Conservation (phyloP, 1,284 basidiomycete species). For the Cutaneotrichosporon sp. region DNA sequence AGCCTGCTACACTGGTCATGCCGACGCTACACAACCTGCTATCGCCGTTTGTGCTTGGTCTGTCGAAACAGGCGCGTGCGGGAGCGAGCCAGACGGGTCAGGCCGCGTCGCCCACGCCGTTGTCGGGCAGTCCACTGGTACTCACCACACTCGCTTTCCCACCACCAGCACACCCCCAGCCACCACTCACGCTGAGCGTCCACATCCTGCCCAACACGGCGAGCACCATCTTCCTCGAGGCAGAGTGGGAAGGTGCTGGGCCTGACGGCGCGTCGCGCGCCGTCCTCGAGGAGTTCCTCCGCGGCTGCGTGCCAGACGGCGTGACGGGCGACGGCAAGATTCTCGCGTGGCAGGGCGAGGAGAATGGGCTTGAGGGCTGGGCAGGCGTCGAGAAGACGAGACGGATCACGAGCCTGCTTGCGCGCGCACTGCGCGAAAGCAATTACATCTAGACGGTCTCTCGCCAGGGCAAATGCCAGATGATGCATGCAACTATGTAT, state of each 20-base stretch:
- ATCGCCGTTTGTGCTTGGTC: conserved; percentile 39
- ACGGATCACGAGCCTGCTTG: conserved; percentile 11
- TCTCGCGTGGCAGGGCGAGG: conserved; percentile 13
- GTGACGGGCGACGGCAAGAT: conserved; percentile 21
- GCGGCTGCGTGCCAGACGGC: conserved; percentile 32
- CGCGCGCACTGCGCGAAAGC: conserved; percentile 15
- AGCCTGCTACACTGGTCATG: conserved; percentile 27
- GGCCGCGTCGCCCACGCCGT: conserved; percentile 27
- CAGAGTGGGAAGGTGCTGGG: conserved; percentile 23
- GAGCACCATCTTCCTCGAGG: conserved; percentile 37
- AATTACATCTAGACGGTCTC: conserved; percentile 9
- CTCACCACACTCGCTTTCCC: conserved; percentile 32
- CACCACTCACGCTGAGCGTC: conserved; percentile 25
- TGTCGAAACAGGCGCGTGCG: conserved; percentile 37
- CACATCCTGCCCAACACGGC: conserved; percentile 31
- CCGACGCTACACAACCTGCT: conserved; percentile 39
- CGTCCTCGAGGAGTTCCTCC: conserved; percentile 29
- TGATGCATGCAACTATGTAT: conserved; percentile 1
- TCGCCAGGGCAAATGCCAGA: neutral
- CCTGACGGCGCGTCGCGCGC: neutral
- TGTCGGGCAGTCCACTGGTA: conserved; percentile 30
- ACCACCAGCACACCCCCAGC: conserved; percentile 19
- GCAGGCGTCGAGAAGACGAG: conserved; percentile 22
- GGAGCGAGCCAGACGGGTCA: conserved; percentile 36
- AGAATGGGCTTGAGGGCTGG: conserved; percentile 16